Evolutionary conservation across 495 filamentous ascomycete genomes (phyloP).

Genomic region (Halenospora varia): DNA sequence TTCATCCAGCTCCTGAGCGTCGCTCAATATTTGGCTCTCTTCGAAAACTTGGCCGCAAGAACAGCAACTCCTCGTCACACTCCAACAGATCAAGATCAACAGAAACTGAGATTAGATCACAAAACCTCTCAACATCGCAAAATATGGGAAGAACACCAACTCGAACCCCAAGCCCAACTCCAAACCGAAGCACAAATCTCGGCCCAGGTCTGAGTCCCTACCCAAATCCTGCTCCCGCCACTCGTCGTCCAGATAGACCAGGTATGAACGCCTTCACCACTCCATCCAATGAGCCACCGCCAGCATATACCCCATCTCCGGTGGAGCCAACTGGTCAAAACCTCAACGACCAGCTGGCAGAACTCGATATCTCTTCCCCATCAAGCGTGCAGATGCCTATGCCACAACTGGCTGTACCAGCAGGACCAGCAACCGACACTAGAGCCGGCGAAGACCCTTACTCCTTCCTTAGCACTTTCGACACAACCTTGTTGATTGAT

Average conservation of each 20-base stretch:
- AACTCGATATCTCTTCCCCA: neutral
- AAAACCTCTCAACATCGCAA: neutral
- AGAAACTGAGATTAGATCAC: neutral
- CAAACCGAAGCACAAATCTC: too few relatives aligned
- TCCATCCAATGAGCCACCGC: constrained; percentile 39
- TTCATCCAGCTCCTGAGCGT: neutral
- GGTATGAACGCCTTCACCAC: constrained; percentile 34
- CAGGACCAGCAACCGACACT: too few relatives aligned
- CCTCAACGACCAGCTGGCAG: neutral
- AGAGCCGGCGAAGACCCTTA: constrained; percentile 69
- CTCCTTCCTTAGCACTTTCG: constrained; percentile 80
- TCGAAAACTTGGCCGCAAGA: constrained; percentile 20
- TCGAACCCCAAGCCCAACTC: constrained; percentile 10
- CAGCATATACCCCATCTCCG: constrained; percentile 39
- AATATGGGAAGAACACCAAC: neutral
- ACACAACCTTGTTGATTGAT: constrained; percentile 92
- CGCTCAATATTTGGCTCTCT: constrained; percentile 21
- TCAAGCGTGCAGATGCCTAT: neutral
- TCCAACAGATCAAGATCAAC: constrained; percentile 5
- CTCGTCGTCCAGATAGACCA: constrained; percentile 28
- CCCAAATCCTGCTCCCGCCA: constrained; percentile 20
- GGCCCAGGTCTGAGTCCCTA: too few relatives aligned
- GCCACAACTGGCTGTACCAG: neutral
- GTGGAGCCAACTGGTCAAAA: constrained; percentile 22
- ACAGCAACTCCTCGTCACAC: constrained; percentile 11